Percentiles rank a stretch among this genome's conserved stretches.
phyloP scores from a whole-genome alignment of 2,329 filamentous ascomycete species.

The Colletotrichum falcatum region DNA sequence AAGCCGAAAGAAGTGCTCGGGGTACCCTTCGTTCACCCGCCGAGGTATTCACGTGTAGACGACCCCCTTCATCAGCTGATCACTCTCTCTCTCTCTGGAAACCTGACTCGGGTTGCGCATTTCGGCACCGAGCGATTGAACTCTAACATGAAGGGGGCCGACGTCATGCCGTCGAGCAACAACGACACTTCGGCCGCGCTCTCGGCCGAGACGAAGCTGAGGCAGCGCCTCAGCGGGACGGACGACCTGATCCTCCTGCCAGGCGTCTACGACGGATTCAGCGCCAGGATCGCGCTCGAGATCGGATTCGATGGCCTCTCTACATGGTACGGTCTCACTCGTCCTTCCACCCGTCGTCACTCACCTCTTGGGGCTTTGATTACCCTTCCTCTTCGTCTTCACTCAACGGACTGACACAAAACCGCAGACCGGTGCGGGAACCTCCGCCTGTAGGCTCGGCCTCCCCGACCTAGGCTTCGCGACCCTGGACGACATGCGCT shows the following conservation, averaged over 20 bases:
- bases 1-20: background rate
- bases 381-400: background rate
- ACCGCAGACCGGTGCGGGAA: conserved; percentile 70
- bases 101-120: background rate
- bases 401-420: background rate
- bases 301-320: conserved; percentile 73
- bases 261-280: conserved; percentile 77
- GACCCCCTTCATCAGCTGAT: background rate
- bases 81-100: no score
- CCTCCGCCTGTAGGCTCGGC: conserved; percentile 69
- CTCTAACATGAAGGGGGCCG: background rate
- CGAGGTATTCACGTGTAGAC: background rate
- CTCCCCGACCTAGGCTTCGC: conserved; percentile 73
- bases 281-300: conserved; percentile 70
- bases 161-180: conserved; percentile 20
- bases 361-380: background rate
- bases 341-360: background rate
- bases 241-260: conserved; percentile 67
- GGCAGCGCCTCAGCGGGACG: conserved; percentile 53
- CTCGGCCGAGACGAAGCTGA: conserved; percentile 52
- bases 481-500: conserved; percentile 71
- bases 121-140: no score
- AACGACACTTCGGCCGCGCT: background rate
- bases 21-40: background rate
- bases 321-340: conserved; percentile 69